Evolutionary conservation across 345 rosid species (phyloP).

Genomic region (Hypericum androsaemum): DNA sequence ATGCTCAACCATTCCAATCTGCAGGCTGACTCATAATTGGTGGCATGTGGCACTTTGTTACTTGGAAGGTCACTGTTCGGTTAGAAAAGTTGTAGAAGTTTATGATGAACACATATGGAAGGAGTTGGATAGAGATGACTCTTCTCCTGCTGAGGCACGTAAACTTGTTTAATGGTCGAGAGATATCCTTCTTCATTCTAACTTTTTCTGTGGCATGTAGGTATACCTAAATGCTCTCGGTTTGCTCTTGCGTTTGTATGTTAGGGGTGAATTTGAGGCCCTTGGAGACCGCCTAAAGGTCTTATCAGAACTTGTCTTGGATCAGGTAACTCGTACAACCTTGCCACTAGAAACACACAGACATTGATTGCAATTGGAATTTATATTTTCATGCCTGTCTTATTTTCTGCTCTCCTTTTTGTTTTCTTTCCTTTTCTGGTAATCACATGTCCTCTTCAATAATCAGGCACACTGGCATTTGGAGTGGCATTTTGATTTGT

Average conservation of each 20-base stretch:
- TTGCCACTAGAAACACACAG: background rate
- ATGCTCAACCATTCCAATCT: background rate
- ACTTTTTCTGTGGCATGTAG: conserved; percentile 26
- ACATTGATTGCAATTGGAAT: background rate
- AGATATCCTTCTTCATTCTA: too few species aligned
- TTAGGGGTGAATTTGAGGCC: conserved; percentile 40
- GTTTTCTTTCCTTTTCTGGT: background rate
- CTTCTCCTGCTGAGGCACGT: conserved; percentile 38
- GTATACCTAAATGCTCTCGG: conserved; percentile 78
- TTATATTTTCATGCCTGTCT: too few species aligned
- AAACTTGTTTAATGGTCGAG: background rate
- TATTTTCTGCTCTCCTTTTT: background rate
- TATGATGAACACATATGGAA: conserved; percentile 70
- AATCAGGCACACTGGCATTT: conserved; percentile 58
- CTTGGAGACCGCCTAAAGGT: conserved; percentile 45
- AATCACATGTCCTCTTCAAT: conserved; percentile 4
- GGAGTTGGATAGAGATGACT: conserved; percentile 55
- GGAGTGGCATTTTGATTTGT: conserved; percentile 76
- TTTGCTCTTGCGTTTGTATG: conserved; percentile 49
- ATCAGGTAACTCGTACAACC: conserved; percentile 35
- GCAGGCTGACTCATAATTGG: conserved; percentile 91
- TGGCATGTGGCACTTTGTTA: conserved; percentile 96
- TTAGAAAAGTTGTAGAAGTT: conserved; percentile 46
- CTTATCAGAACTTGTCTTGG: conserved; percentile 34
- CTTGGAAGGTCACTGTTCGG: conserved; percentile 75